phyloP scores from a whole-genome alignment of 768 basidiomycete genomes.

The Tulasnella sp. region DNA sequence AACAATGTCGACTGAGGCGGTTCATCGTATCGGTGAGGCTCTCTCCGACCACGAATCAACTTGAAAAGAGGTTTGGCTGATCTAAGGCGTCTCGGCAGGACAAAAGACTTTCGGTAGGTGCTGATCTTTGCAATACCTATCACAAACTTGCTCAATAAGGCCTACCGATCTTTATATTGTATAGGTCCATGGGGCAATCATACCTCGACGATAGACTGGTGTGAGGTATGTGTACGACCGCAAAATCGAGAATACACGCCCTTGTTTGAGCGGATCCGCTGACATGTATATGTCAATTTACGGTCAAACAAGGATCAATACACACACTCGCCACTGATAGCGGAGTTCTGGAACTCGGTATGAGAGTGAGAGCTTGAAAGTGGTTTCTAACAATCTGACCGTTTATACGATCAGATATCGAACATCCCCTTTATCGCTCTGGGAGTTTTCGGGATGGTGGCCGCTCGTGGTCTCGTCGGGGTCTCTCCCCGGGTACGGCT shows the following conservation, averaged over 20 bases:
- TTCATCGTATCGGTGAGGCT: slow-evolving; percentile 9
- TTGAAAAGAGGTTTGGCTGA: not conserved
- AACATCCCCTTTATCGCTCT: slow-evolving; percentile 27
- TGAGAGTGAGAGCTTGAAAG: too few relatives aligned
- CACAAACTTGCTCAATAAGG: not conserved
- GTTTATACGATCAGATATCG: slow-evolving; percentile 12
- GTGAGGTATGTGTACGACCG: slow-evolving; percentile 17
- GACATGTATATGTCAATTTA: not conserved
- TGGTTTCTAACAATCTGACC: too few relatives aligned
- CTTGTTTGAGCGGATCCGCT: not conserved
- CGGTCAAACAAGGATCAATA: slow-evolving; percentile 23
- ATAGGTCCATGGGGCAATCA: not conserved
- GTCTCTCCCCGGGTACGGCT: slow-evolving; percentile 10
- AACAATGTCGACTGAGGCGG: not conserved
- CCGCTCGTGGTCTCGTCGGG: slow-evolving; percentile 14
- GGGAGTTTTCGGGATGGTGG: slow-evolving; percentile 24
- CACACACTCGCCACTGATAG: slow-evolving; percentile 24
- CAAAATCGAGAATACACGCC: too few relatives aligned
- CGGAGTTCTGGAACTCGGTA: slow-evolving; percentile 29
- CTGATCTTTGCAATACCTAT: not conserved
- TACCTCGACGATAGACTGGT: slow-evolving; percentile 17
- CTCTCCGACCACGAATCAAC: not conserved
- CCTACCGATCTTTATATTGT: too few relatives aligned
- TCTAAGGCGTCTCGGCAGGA: not conserved
- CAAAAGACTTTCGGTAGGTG: slow-evolving; percentile 2